These are phyloP conservation scores for Phytopythium oedochilum DNA, from an alignment of 352 stramenopile species.

Conservation along the genomic window DNA sequence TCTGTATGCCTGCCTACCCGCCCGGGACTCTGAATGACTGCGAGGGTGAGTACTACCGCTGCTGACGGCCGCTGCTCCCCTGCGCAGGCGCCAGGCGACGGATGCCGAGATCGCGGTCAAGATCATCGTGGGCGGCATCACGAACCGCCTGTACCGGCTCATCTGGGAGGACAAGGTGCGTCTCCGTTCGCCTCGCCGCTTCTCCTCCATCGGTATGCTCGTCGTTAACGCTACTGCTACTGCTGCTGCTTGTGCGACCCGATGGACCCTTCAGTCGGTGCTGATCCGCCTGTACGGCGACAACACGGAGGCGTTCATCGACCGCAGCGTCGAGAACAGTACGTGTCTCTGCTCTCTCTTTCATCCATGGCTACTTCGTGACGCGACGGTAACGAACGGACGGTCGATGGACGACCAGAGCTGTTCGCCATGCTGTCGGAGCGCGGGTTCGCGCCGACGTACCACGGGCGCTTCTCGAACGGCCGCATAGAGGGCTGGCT, in stretches of 20 bases:
- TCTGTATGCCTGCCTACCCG: not conserved
- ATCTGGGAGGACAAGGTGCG: constrained; percentile 52
- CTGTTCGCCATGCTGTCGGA: constrained; percentile 83
- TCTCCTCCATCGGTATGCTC: not conserved
- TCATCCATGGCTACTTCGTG: not conserved
- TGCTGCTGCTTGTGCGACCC: not conserved
- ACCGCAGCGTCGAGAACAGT: constrained; percentile 90
- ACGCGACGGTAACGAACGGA: no score
- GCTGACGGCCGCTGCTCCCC: not conserved
- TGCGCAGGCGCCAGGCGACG: constrained; percentile 34
- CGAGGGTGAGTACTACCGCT: no score
- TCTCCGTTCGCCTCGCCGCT: not conserved
- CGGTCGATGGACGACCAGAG: no score
- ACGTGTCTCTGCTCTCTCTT: constrained; percentile 9
- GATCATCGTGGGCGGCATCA: constrained; percentile 90
- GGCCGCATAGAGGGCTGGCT: constrained; percentile 91
- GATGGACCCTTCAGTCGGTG: constrained; percentile 39
- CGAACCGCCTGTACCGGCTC: constrained; percentile 90
- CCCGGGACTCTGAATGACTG: not conserved
- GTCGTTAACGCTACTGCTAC: not conserved
- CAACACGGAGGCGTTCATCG: constrained; percentile 93
- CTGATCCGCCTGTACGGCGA: constrained; percentile 90
- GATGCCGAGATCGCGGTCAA: constrained; percentile 75
- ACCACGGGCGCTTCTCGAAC: constrained; percentile 90
- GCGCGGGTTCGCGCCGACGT: constrained; percentile 83